Conservation (phyloP, 805 yeast genomes). For the Ogataea degrootiae region DNA sequence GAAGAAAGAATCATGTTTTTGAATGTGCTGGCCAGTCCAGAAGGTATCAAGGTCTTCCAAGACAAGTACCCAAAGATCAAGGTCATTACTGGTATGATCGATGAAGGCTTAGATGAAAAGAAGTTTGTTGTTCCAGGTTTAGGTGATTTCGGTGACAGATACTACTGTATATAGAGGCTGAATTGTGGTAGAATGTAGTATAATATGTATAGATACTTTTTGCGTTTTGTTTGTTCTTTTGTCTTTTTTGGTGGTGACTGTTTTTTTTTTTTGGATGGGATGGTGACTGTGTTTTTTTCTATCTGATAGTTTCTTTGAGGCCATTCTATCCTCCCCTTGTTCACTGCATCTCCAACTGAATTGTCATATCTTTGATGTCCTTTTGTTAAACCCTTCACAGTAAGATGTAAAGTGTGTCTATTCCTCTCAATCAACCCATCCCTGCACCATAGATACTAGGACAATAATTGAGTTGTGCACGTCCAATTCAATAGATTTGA, state of each 20-base stretch:
- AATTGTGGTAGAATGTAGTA: too few species aligned
- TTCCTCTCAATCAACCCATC: too few species aligned
- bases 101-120: conserved; percentile 76
- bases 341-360: background rate
- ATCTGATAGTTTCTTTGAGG: conserved; percentile 1
- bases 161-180: conserved; percentile 67
- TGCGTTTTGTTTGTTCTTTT: conserved; percentile 2
- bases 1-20: conserved; percentile 84
- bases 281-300: conserved; percentile 1
- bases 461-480: too few species aligned
- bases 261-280: background rate
- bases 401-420: too few species aligned
- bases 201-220: background rate
- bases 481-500: too few species aligned
- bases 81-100: conserved; percentile 92
- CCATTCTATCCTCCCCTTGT: background rate
- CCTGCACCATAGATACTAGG: too few species aligned
- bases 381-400: too few species aligned
- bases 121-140: conserved; percentile 90
- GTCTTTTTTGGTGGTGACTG: too few species aligned
- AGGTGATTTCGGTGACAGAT: conserved; percentile 98
- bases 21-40: conserved; percentile 91
- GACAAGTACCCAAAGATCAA: conserved; percentile 76
- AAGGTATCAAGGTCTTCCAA: conserved; percentile 79
- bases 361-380: background rate